These are phyloP conservation scores for Calonectria hongkongensis DNA, from an alignment of 2,329 filamentous ascomycete genomes.

Conservation along the genomic window DNA sequence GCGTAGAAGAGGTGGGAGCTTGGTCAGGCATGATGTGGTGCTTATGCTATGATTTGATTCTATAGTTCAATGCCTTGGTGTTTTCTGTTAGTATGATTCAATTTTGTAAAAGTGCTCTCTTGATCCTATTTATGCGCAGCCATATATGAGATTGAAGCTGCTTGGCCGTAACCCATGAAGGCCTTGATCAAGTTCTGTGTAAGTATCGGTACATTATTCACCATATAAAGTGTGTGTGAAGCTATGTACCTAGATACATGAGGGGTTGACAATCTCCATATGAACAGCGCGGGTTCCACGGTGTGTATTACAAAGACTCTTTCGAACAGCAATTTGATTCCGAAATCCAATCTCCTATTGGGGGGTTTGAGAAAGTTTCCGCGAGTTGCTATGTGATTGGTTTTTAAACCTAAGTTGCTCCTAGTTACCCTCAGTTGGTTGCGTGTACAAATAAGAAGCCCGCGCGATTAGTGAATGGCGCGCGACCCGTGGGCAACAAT, in stretches of 20 bases:
- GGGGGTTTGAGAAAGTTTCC: background rate
- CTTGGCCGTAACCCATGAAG: background rate
- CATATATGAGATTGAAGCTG: background rate
- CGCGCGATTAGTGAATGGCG: background rate
- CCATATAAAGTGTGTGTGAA: too few relatives aligned
- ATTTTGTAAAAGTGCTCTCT: background rate
- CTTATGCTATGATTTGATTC: background rate
- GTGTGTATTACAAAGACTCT: background rate
- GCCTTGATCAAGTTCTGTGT: too few relatives aligned
- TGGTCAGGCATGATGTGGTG: background rate
- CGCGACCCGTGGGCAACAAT: background rate
- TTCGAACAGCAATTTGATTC: background rate
- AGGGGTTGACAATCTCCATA: background rate
- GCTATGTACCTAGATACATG: background rate
- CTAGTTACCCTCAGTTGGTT: too few relatives aligned
- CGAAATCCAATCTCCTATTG: background rate
- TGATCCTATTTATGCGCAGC: background rate
- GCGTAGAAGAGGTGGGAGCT: background rate
- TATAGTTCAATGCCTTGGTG: background rate
- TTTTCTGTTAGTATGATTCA: background rate
- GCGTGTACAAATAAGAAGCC: too few relatives aligned
- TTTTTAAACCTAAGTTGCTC: too few relatives aligned
- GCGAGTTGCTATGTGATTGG: too few relatives aligned
- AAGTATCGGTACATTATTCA: background rate
- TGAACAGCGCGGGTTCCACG: slow-evolving; percentile 12